A percentile compares a stretch with the other conserved stretches of the same genome.
These are phyloP conservation scores for Fusarium sp. DNA, from an alignment of 2,329 filamentous ascomycete genomes.

Conservation along the genomic window DNA sequence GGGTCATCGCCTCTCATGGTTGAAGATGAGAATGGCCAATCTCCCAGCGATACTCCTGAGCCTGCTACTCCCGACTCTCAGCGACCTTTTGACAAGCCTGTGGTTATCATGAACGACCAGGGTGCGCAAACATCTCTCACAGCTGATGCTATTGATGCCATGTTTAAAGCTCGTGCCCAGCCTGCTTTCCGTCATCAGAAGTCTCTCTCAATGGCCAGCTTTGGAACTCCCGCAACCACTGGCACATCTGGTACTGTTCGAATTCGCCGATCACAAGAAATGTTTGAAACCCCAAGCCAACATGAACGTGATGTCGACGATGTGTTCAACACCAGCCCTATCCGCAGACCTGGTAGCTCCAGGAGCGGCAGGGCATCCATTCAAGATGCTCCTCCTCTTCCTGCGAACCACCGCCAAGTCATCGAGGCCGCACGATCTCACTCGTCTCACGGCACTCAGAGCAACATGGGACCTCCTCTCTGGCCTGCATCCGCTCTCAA, in stretches of 20 bases:
- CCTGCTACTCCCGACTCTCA: constrained; percentile 65
- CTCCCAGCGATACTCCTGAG: constrained; percentile 54
- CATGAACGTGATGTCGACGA: constrained; percentile 55
- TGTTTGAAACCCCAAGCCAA: constrained; percentile 56
- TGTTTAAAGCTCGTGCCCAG: constrained; percentile 65
- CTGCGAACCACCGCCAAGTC: constrained; percentile 82
- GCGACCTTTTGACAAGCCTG: constrained; percentile 62
- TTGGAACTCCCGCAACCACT: constrained; percentile 50
- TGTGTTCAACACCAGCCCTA: constrained; percentile 50
- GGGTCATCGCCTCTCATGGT: constrained; percentile 63
- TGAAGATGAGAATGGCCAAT: constrained; percentile 72
- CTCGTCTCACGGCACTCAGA: constrained; percentile 60
- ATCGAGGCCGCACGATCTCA: constrained; percentile 81
- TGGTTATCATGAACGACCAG: constrained; percentile 70
- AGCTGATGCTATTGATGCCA: constrained; percentile 81
- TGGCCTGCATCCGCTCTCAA: constrained; percentile 80
- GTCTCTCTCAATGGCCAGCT: constrained; percentile 50
- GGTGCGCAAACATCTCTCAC: constrained; percentile 86
- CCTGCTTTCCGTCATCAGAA: constrained; percentile 47
- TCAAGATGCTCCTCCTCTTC: constrained; percentile 74
- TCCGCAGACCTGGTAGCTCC: constrained; percentile 76
- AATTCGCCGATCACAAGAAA: constrained; percentile 62
- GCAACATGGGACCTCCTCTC: constrained; percentile 83
- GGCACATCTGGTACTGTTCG: constrained; percentile 56
- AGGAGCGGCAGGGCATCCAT: constrained; percentile 67